Percentiles rank a stretch among this genome's conserved stretches.
These are phyloP conservation scores for Fusarium domesticum DNA, from an alignment of 2,329 filamentous ascomycete genomes.

Conservation along the genomic window DNA sequence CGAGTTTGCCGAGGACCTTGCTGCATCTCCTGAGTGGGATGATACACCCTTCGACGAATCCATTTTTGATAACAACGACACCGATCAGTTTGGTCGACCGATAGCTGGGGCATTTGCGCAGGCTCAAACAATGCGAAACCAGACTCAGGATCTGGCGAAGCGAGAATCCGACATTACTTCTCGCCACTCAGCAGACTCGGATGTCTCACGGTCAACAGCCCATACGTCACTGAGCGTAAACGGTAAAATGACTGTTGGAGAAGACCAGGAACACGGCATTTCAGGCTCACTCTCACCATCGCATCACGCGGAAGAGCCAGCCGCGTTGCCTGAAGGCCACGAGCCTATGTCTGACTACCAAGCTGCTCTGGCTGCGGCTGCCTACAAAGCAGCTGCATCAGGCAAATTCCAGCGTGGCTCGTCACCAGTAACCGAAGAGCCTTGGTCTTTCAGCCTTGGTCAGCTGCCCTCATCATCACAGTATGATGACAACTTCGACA, in stretches of 20 bases:
- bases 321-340: conserved; percentile 7
- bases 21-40: conserved; percentile 43
- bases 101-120: conserved; percentile 57
- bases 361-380: conserved; percentile 77
- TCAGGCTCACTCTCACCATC: conserved; percentile 8
- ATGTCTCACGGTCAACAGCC: conserved; percentile 46
- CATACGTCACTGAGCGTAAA: conserved; percentile 49
- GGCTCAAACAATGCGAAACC: conserved; percentile 43
- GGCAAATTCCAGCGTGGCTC: conserved; percentile 69
- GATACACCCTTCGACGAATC: conserved; percentile 66
- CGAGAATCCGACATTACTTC: conserved; percentile 48
- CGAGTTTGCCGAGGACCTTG: conserved; percentile 47
- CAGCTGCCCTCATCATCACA: conserved; percentile 12
- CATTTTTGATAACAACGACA: conserved; percentile 67
- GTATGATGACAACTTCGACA: conserved; percentile 26
- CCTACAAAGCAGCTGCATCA: conserved; percentile 69
- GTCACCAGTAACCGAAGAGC: conserved; percentile 38
- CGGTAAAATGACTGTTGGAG: conserved; percentile 12
- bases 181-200: conserved; percentile 44
- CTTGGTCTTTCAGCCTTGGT: conserved; percentile 9
- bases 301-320: conserved; percentile 8
- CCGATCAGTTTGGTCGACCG: conserved; percentile 59
- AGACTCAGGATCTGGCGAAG: conserved; percentile 32
- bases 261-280: conserved; percentile 7
- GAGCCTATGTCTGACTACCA: conserved; percentile 65